A percentile compares a stretch with the other conserved stretches of the same genome.
phyloP scores from a whole-genome alignment of 495 filamentous ascomycete genomes.

The Aspergillus heteromorphus region DNA sequence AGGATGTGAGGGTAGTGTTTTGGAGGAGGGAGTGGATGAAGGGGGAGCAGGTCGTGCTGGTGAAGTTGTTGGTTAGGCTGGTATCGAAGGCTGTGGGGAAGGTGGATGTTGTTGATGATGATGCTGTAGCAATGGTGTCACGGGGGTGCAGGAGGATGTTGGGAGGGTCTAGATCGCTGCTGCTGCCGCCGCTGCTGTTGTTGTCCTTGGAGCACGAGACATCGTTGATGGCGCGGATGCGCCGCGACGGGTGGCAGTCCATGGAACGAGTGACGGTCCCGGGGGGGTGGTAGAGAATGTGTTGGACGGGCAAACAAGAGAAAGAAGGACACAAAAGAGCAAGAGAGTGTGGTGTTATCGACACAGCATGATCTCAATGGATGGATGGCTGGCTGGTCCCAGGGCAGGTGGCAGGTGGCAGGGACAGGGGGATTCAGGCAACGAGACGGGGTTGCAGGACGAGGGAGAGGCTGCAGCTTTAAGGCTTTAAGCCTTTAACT shows the following conservation, averaged over 20 bases:
- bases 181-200: neutral
- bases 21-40: slow-evolving; percentile 66
- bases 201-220: neutral
- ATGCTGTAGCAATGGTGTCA: neutral
- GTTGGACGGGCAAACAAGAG: neutral
- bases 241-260: too few relatives aligned
- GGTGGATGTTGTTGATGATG: too few relatives aligned
- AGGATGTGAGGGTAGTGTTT: slow-evolving; percentile 58
- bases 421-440: neutral
- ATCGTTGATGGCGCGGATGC: neutral
- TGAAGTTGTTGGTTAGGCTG: slow-evolving; percentile 65
- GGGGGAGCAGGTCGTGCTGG: slow-evolving; percentile 49
- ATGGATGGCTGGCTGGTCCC: neutral
- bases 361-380: neutral
- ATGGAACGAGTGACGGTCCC: slow-evolving; percentile 20
- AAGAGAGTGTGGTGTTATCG: slow-evolving; percentile 4
- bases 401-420: neutral
- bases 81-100: slow-evolving; percentile 71
- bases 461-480: neutral
- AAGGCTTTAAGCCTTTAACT: too few relatives aligned
- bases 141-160: neutral
- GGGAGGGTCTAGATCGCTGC: neutral
- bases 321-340: slow-evolving; percentile 2
- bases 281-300: slow-evolving; percentile 7
- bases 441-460: neutral